A percentile compares a stretch with the other conserved stretches of the same genome.
These are phyloP conservation scores for Penicillium pulvis DNA, from an alignment of 495 filamentous ascomycete species.

Conservation along the genomic window DNA sequence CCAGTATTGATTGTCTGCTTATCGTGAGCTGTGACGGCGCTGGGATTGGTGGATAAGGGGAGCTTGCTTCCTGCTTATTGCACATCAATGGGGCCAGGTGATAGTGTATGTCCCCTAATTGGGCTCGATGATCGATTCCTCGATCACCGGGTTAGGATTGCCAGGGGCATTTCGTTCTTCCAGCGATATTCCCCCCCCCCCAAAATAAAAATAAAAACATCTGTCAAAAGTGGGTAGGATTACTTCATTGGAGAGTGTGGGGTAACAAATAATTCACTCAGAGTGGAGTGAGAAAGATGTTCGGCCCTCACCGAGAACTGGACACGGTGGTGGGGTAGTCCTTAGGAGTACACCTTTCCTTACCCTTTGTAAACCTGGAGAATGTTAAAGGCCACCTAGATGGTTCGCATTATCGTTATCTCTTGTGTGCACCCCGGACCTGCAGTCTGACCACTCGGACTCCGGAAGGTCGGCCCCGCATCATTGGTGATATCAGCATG, in stretches of 20 bases:
- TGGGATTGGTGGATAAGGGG: slow-evolving; percentile 4
- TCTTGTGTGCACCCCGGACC: background rate
- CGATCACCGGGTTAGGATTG: slow-evolving; percentile 4
- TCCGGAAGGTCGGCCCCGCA: slow-evolving; percentile 43
- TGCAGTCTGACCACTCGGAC: slow-evolving; percentile 18
- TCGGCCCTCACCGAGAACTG: slow-evolving; percentile 29
- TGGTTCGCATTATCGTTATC: background rate
- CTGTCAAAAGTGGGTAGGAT: slow-evolving; percentile 13
- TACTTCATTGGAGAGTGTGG: slow-evolving; percentile 24
- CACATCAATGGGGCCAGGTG: background rate
- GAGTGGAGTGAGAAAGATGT: slow-evolving; percentile 3
- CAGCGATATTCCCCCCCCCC: background rate
- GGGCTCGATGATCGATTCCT: background rate
- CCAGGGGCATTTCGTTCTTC: slow-evolving; percentile 13
- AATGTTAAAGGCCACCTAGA: background rate
- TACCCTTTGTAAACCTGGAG: too few relatives aligned
- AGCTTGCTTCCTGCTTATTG: background rate
- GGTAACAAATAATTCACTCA: slow-evolving; percentile 22
- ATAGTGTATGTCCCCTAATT: background rate
- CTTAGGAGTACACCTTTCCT: too few relatives aligned
- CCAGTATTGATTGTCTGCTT: slow-evolving; percentile 5
- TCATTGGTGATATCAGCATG: slow-evolving; percentile 42
- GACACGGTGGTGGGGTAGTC: slow-evolving; percentile 16
- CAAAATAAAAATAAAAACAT: background rate
- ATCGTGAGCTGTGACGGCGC: background rate